Base-by-base conservation (phyloP, 768 basidiomycete genomes). In the Tricholoma flavovirens region DNA sequence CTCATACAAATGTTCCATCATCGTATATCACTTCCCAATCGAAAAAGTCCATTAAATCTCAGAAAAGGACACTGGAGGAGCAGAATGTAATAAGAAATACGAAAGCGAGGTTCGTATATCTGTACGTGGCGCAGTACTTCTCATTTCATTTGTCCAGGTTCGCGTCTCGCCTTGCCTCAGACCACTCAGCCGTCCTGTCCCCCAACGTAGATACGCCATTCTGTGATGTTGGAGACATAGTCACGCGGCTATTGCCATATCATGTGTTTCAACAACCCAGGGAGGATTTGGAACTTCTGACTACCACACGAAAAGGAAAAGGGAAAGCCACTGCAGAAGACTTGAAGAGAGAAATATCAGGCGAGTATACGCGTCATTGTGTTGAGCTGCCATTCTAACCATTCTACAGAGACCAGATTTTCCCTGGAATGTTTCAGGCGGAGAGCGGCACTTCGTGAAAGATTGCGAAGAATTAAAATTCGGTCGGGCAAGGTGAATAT, bases 121-220 rank as follows among this genome's bases (percentile, higher is more conserved):
- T 54, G 19, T 32, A 48, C 17, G 33, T 54, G 26, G 49, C 42
- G 35, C 48, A 49, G 17, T 35, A 36, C 50, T 33, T 54, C 49
- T 45, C 26, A 49, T 22, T 32, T 58, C n/a, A 11, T 33, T 30
- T 29, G 36, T 43, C n/a, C 10, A 88, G 86, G 60, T 73, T 88
- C 59, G 72, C 77, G 56, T 66, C 78, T 21, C 77, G 77, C 60
- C 73, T 90, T 50, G 77, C 77, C 1, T 71, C 77, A 33, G 90
- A 93, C 68, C 89, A 90, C 53, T 71, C 75, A 38, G 71, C 77
- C 14, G 81, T 80, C 14, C 62, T 83, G 50, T 77, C 82, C 51
- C 88, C 88, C 36, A 86, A 91, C 60, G 75, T 80, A 35, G 87
- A 90, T 50, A 76, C 82, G 0, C 84, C 89, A 1, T 93, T 93